Evolutionary conservation across 2,329 filamentous ascomycete genomes (phyloP).

Genomic region (Botrytis elliptica): DNA sequence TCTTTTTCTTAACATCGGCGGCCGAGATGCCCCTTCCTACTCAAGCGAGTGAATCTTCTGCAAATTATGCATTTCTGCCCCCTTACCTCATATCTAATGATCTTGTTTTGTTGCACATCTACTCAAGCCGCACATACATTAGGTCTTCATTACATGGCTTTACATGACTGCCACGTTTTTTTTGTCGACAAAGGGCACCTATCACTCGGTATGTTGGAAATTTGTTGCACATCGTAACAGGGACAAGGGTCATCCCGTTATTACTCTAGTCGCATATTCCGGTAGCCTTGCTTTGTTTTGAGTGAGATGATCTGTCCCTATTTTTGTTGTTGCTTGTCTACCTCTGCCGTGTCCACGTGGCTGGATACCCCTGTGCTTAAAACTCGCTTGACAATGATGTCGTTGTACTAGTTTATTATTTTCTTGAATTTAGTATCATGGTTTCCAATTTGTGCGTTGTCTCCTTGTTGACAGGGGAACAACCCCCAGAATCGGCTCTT

Average conservation of each 20-base stretch:
- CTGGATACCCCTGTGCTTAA: background rate
- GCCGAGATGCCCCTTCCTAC: background rate
- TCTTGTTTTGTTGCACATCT: slow-evolving; percentile 18
- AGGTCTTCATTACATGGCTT: background rate
- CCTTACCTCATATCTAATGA: background rate
- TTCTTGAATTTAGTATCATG: background rate
- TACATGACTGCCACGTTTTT: background rate
- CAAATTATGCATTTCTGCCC: background rate
- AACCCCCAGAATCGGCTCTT: background rate
- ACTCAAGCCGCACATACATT: slow-evolving; percentile 10
- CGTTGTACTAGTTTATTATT: background rate
- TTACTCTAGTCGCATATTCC: background rate
- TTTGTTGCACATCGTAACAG: slow-evolving; percentile 17
- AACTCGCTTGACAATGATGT: background rate
- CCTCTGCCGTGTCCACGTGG: slow-evolving; percentile 10
- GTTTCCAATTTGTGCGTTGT: background rate
- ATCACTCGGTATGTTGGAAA: slow-evolving; percentile 1
- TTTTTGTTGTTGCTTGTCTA: slow-evolving; percentile 9
- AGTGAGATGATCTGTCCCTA: background rate
- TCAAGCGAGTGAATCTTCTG: slow-evolving; percentile 11
- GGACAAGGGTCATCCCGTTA: slow-evolving; percentile 3
- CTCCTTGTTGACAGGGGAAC: slow-evolving; percentile 1
- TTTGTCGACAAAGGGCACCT: background rate
- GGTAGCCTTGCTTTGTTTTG: background rate
- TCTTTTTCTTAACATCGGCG: background rate